phyloP scores from a whole-genome alignment of 306 rosid species.

The Vigna angularis region DNA sequence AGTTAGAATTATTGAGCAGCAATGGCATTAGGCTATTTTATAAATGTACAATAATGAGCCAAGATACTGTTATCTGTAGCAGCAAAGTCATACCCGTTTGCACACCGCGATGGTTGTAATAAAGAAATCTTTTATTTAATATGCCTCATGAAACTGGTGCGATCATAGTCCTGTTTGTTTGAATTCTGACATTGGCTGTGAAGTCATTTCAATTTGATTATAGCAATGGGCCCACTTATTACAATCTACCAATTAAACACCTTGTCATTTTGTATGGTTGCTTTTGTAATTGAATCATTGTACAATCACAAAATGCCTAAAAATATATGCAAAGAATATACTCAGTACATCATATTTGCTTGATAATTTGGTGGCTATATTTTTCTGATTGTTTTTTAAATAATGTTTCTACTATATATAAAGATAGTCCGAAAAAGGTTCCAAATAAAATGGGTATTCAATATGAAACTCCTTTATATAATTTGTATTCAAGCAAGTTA shows the following conservation, averaged over 20 bases:
- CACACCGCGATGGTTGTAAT: neutral
- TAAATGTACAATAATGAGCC: neutral
- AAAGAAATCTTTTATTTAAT: neutral
- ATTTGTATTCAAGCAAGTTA: conserved; percentile 25
- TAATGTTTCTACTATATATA: neutral
- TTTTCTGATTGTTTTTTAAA: neutral
- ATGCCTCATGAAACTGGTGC: neutral
- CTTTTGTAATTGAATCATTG: neutral
- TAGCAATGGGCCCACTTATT: neutral
- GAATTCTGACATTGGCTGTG: conserved; percentile 5
- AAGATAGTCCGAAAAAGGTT: conserved; percentile 1
- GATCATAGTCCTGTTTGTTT: conserved; percentile 11
- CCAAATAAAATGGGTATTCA: conserved; percentile 18
- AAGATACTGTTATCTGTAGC: neutral
- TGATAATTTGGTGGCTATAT: conserved; percentile 1
- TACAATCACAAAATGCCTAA: neutral
- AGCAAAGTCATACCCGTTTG: neutral
- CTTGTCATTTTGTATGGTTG: neutral
- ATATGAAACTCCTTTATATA: conserved; percentile 11
- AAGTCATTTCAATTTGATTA: neutral
- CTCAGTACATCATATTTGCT: neutral
- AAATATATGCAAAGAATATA: neutral
- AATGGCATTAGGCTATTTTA: neutral
- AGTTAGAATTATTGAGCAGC: neutral
- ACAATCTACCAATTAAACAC: neutral